phyloP scores from a whole-genome alignment of 768 basidiomycete genomes.

The Suillus bovinus region DNA sequence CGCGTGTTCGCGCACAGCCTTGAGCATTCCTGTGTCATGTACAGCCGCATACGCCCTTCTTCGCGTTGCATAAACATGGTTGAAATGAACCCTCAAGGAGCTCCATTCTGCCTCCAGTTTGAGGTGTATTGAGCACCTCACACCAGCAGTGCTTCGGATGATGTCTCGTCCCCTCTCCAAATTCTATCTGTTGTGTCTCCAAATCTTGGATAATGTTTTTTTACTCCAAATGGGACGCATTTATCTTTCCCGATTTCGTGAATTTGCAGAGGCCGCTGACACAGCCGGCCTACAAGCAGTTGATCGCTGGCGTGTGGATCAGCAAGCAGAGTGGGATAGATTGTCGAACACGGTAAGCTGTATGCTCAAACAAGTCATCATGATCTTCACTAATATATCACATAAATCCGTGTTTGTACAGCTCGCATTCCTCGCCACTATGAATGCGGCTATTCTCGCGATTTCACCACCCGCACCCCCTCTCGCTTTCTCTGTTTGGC shows the following conservation, averaged over 20 bases:
- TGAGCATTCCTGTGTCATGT: not conserved
- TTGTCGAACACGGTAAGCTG: not conserved
- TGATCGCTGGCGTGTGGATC: not conserved
- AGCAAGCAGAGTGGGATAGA: constrained; percentile 2
- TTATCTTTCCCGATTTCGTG: not conserved
- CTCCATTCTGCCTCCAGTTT: not conserved
- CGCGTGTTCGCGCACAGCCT: not conserved
- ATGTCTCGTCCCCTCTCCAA: not conserved
- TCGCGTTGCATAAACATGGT: not conserved
- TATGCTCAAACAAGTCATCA: not conserved
- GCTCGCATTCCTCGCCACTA: not conserved
- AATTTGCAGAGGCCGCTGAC: not conserved
- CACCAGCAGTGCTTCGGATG: not conserved
- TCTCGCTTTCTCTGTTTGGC: not conserved
- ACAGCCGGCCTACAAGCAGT: not conserved
- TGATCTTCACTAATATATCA: not conserved
- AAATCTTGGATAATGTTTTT: not conserved
- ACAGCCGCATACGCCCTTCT: not conserved
- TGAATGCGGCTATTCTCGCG: constrained; percentile 2
- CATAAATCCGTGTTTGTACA: not conserved
- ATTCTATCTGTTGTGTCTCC: not conserved
- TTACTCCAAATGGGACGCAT: not conserved
- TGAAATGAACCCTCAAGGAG: not conserved
- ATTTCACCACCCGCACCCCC: constrained; percentile 1
- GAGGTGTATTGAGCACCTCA: not conserved